Conservation (phyloP, 1,284 basidiomycete species). For the Golubevia pallescens region DNA sequence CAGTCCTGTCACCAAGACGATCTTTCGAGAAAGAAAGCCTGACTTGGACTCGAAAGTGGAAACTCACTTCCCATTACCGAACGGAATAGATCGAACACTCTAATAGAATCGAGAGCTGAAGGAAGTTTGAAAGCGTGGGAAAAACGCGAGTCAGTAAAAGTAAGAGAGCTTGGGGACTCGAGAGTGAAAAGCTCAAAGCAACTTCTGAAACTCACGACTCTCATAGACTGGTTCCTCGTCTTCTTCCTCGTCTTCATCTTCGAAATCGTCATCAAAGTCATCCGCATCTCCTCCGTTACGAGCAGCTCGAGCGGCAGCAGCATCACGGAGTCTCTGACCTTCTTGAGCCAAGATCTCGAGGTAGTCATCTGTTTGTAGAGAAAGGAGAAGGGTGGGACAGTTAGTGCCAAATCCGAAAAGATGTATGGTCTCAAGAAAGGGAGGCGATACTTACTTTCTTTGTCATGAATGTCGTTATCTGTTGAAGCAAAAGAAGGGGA, state of each 20-base stretch:
- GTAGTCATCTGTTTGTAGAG: constrained; percentile 33
- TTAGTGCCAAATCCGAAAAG: too few relatives aligned
- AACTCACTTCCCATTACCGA: neutral
- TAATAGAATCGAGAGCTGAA: constrained; percentile 8
- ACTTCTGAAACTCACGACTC: constrained; percentile 1
- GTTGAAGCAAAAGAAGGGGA: neutral
- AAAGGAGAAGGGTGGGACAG: neutral
- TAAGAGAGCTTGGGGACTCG: neutral
- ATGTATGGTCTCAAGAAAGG: neutral
- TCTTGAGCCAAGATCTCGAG: constrained; percentile 58
- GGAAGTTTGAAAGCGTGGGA: neutral
- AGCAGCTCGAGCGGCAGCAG: constrained; percentile 13
- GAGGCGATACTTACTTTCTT: constrained; percentile 29
- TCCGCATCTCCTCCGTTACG: constrained; percentile 19
- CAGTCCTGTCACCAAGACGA: neutral
- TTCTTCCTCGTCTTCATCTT: constrained; percentile 28
- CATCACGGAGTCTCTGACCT: constrained; percentile 38
- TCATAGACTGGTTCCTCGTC: constrained; percentile 17
- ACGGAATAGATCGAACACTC: constrained; percentile 15
- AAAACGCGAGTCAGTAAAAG: neutral
- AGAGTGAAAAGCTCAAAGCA: neutral
- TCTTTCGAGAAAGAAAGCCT: neutral
- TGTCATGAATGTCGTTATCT: constrained; percentile 51
- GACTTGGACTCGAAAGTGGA: too few relatives aligned
- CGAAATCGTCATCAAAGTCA: constrained; percentile 20